These are phyloP conservation scores for Fomitiporia mediterranea DNA, from an alignment of 1,284 basidiomycete genomes.

Conservation along the genomic window DNA sequence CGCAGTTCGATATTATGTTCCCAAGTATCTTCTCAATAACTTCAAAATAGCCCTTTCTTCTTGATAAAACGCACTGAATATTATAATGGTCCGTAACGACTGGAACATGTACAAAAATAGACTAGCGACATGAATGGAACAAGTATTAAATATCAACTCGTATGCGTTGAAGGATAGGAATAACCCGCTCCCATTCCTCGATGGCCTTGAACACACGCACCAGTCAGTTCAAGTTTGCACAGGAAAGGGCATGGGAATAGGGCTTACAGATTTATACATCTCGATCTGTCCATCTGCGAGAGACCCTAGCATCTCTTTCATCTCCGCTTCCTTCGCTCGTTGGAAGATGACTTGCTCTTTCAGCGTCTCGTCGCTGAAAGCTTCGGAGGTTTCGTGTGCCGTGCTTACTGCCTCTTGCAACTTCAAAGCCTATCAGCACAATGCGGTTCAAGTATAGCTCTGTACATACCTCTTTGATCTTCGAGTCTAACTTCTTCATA, in stretches of 20 bases:
- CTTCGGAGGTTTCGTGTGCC: slow-evolving; percentile 92
- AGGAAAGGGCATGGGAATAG: slow-evolving; percentile 10
- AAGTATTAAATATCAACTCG: slow-evolving; percentile 69
- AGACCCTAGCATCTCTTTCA: slow-evolving; percentile 89
- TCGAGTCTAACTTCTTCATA: slow-evolving; percentile 87
- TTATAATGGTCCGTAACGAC: no score
- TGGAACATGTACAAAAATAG: not conserved
- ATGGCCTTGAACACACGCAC: slow-evolving; percentile 50
- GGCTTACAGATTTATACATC: slow-evolving; percentile 79
- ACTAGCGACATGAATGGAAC: no score
- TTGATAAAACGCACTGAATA: no score
- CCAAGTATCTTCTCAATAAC: no score
- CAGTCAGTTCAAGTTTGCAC: slow-evolving; percentile 17
- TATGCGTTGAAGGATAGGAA: slow-evolving; percentile 82
- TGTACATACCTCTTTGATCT: slow-evolving; percentile 84
- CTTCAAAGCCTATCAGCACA: no score
- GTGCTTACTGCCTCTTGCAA: slow-evolving; percentile 94
- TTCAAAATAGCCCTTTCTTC: no score
- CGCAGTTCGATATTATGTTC: no score
- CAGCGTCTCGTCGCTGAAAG: slow-evolving; percentile 92
- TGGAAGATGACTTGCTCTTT: slow-evolving; percentile 90
- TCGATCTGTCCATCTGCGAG: slow-evolving; percentile 94
- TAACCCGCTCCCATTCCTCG: slow-evolving; percentile 92
- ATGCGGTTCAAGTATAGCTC: not conserved
- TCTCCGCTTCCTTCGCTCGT: slow-evolving; percentile 85